These are phyloP conservation scores for Vickermania ingenoplastis DNA, from an alignment of 208 protist species.

Conservation along the genomic window DNA sequence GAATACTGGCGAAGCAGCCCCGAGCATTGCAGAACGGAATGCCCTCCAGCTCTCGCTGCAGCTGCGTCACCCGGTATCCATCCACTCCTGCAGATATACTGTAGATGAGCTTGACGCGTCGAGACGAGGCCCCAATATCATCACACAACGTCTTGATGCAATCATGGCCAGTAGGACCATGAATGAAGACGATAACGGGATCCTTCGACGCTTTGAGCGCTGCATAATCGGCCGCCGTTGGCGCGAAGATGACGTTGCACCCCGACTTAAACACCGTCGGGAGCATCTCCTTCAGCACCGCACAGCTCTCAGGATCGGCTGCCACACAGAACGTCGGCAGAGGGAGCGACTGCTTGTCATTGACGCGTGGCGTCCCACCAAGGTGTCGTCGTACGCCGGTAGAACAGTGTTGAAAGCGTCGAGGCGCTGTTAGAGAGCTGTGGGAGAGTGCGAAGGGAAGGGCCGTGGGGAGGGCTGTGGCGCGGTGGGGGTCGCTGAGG, in stretches of 20 bases:
- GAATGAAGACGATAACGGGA: constrained; percentile 27
- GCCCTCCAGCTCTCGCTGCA: constrained; percentile 18
- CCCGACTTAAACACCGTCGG: not conserved
- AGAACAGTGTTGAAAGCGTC: too few relatives aligned
- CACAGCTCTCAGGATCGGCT: not conserved
- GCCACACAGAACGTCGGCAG: not conserved
- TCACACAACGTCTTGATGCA: constrained; percentile 36
- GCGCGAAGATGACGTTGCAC: constrained; percentile 18
- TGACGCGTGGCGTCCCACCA: too few relatives aligned
- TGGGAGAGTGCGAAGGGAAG: too few relatives aligned
- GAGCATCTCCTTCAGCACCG: not conserved
- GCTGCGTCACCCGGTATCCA: constrained; percentile 23
- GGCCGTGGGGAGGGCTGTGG: too few relatives aligned
- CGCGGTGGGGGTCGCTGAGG: too few relatives aligned
- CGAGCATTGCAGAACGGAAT: constrained; percentile 51
- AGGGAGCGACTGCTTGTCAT: too few relatives aligned
- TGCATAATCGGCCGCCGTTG: too few relatives aligned
- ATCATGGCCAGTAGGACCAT: constrained; percentile 20
- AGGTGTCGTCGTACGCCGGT: too few relatives aligned
- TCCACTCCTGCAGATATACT: constrained; percentile 54
- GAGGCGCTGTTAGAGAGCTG: too few relatives aligned
- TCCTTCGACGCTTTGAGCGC: too few relatives aligned
- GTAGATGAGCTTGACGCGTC: constrained; percentile 57
- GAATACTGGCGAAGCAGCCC: constrained; percentile 32
- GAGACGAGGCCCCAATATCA: constrained; percentile 27